phyloP scores from a whole-genome alignment of 2,329 filamentous ascomycete genomes.

The Celoporthe dispersa region DNA sequence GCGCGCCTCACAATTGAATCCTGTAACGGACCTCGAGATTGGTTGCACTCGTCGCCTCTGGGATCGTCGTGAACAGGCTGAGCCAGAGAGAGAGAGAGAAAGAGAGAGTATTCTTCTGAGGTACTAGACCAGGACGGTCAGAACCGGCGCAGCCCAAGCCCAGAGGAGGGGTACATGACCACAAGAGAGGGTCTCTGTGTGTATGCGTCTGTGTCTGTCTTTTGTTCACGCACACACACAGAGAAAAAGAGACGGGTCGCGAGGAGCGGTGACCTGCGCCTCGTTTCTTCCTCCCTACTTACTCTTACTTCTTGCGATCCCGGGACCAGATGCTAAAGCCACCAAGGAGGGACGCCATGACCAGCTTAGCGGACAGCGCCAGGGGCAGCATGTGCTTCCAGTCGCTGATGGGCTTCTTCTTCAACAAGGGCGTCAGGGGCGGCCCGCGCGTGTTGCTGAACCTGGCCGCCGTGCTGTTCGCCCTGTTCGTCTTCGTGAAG shows the following conservation, averaged over 20 bases:
- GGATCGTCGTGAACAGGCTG: neutral
- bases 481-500: slow-evolving; percentile 33
- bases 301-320: neutral
- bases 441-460: slow-evolving; percentile 38
- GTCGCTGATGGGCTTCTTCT: slow-evolving; percentile 37
- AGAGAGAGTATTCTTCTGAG: neutral
- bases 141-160: neutral
- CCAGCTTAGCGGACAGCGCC: slow-evolving; percentile 13
- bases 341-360: slow-evolving; percentile 21
- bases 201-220: slow-evolving; percentile 8
- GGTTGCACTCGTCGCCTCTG: neutral
- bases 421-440: slow-evolving; percentile 35
- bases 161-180: slow-evolving; percentile 8
- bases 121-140: neutral
- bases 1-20: neutral
- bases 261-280: neutral
- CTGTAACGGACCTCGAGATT: neutral
- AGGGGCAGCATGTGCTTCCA: slow-evolving; percentile 23
- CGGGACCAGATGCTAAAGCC: slow-evolving; percentile 15
- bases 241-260: slow-evolving; percentile 7
- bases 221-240: slow-evolving; percentile 7
- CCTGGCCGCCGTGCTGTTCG: slow-evolving; percentile 32
- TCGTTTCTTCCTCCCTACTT: slow-evolving; percentile 6
- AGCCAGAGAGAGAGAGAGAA: too few relatives aligned
- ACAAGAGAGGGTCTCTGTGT: slow-evolving; percentile 5